Evolutionary conservation across 2,329 filamentous ascomycete genomes (phyloP).

Genomic region (Trichoderma hamatum): DNA sequence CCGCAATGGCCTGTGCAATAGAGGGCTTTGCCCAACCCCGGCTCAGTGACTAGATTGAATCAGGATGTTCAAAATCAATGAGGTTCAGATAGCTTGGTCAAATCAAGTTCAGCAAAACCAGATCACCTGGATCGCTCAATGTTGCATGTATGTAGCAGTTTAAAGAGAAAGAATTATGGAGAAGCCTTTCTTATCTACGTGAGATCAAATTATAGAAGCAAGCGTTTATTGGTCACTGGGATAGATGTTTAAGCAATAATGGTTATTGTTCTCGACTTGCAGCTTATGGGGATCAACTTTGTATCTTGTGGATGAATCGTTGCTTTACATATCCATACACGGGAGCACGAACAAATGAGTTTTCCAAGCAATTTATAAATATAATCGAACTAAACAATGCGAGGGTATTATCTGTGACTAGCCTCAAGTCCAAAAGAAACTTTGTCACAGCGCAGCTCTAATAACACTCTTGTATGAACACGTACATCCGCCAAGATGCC

Average conservation of each 20-base stretch:
- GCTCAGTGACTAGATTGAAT: too few species aligned
- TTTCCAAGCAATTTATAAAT: background rate
- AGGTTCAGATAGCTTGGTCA: too few species aligned
- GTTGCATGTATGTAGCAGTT: too few species aligned
- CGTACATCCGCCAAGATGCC: background rate
- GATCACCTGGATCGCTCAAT: too few species aligned
- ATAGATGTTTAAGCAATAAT: background rate
- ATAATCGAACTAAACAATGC: background rate
- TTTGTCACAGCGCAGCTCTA: background rate
- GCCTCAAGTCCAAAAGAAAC: background rate
- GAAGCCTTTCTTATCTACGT: too few species aligned
- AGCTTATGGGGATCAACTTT: background rate
- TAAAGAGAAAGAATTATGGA: too few species aligned
- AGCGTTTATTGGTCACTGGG: too few species aligned
- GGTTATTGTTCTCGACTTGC: background rate
- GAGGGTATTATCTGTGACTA: background rate
- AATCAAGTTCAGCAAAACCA: too few species aligned
- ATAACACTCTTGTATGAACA: background rate
- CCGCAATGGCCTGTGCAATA: too few species aligned
- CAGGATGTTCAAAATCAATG: too few species aligned
- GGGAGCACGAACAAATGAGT: background rate
- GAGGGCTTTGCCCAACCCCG: too few species aligned
- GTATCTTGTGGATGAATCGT: background rate
- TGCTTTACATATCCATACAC: background rate
- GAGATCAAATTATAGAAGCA: too few species aligned